Base-by-base conservation (phyloP, 495 filamentous ascomycete species). In the Talaromyces proteolyticus region DNA sequence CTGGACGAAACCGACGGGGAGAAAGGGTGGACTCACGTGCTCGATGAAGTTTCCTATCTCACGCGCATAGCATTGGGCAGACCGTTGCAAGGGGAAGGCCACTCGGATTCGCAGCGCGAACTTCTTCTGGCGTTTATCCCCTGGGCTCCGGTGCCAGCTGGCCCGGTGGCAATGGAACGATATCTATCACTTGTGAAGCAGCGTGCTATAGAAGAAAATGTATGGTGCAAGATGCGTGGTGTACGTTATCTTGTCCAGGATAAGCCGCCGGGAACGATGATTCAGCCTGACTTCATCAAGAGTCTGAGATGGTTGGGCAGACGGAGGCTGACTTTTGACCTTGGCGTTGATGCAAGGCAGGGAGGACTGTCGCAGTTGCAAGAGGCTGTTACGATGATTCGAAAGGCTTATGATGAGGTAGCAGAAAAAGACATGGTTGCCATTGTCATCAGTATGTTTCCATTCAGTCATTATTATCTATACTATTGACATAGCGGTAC, bases 191-290 rank as follows among this genome's bases (percentile, higher is more conserved):
- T 60, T 21, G 81, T 75, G 1, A 58, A 56, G 37, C 54, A 59
- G 43, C 55, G 70, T 12, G 60, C 64, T 39, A 37, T 19, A 19
- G 49, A 52, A 14, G 59, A 61, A 3, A 59, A 53, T 52, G 76
- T 70, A 44, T 75, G 59, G 72, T 63, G 56, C 67, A 81, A 52
- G 72, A 71, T 86, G 0, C 80, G 78, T 43, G 90, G 90, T 0
- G 88, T 91, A 54, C 71, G 91, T 34, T 95, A 89, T 63, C 60
- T 95, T 55, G 66, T 95, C 29, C 90, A 95, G 64, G 86, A 85
- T 63, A 86, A 90, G 57, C 75, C 76, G 10, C 63, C 65, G 1
- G 82, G 86, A 11, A 75, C 76, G 0, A 88, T 86, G 68, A 51
- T 85, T 21, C 62, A 67, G 36, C 64, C 73, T 3, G 65, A 60